phyloP scores from a whole-genome alignment of 108 stramenopile species.

The Craspedostauros australis region DNA sequence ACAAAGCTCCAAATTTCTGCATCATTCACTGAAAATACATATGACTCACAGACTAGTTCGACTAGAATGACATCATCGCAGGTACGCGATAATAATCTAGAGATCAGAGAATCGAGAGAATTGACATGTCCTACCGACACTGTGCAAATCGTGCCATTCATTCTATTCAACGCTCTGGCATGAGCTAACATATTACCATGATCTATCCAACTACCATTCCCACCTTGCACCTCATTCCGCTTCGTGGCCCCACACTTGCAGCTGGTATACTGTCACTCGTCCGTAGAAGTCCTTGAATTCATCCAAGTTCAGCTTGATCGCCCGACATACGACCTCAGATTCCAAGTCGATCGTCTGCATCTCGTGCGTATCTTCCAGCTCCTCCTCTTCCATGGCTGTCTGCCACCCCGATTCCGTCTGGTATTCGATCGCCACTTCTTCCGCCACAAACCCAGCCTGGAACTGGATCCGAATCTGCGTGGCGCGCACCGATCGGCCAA shows the following conservation, averaged over 20 bases:
- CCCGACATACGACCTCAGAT: slow-evolving; percentile 3
- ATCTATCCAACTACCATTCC: too few species aligned
- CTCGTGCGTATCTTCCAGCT: slow-evolving; percentile 44
- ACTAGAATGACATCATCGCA: too few species aligned
- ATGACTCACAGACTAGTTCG: too few species aligned
- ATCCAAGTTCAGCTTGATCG: slow-evolving; percentile 35
- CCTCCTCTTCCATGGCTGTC: slow-evolving; percentile 25
- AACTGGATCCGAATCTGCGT: slow-evolving; percentile 40
- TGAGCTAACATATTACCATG: too few species aligned
- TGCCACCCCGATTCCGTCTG: neutral
- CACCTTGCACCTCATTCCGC: too few species aligned
- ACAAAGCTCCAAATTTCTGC: too few species aligned
- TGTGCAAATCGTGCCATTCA: too few species aligned
- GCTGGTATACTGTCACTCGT: slow-evolving; percentile 46
- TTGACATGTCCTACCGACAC: too few species aligned
- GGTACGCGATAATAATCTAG: too few species aligned
- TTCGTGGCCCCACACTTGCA: slow-evolving; percentile 55
- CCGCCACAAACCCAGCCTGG: slow-evolving; percentile 51
- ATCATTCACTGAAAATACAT: too few species aligned
- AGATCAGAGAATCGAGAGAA: too few species aligned
- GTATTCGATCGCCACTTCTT: slow-evolving; percentile 14
- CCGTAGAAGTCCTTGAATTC: slow-evolving; percentile 59
- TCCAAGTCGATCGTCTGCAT: slow-evolving; percentile 31
- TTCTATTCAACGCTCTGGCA: too few species aligned
- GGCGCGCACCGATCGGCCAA: slow-evolving; percentile 35